Evolutionary conservation across 441 rosid genomes (phyloP).

Genomic region (Melastoma candidum): DNA sequence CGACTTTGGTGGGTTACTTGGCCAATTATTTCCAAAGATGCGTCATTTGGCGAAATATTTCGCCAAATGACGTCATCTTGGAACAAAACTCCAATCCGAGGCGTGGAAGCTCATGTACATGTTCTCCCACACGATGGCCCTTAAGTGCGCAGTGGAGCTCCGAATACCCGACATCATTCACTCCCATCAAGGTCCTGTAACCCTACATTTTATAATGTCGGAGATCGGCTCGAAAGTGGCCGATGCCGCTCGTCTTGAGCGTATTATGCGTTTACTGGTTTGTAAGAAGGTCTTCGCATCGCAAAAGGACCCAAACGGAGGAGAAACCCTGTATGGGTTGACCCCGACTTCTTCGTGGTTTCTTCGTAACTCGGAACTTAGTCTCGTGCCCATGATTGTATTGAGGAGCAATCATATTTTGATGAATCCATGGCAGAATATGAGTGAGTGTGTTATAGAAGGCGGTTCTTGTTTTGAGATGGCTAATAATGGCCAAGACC

Average conservation of each 20-base stretch:
- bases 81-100: not conserved
- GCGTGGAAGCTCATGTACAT: not conserved
- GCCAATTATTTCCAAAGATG: too few relatives aligned
- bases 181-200: not conserved
- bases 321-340: slow-evolving; percentile 3
- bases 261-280: slow-evolving; percentile 1
- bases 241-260: not conserved
- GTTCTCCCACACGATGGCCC: not conserved
- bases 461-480: not conserved
- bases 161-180: slow-evolving; percentile 7
- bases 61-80: too few relatives aligned
- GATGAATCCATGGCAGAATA: too few relatives aligned
- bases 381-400: too few relatives aligned
- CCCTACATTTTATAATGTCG: not conserved
- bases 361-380: too few relatives aligned
- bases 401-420: too few relatives aligned
- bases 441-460: too few relatives aligned
- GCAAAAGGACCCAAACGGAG: not conserved
- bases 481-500: not conserved
- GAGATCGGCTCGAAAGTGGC: too few relatives aligned
- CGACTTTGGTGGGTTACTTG: too few relatives aligned
- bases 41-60: too few relatives aligned
- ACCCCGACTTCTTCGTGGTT: not conserved
- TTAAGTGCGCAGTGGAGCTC: slow-evolving; percentile 3
- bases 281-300: not conserved